phyloP scores from a whole-genome alignment of 2,329 filamentous ascomycete species.

The Colletotrichum viniferum region DNA sequence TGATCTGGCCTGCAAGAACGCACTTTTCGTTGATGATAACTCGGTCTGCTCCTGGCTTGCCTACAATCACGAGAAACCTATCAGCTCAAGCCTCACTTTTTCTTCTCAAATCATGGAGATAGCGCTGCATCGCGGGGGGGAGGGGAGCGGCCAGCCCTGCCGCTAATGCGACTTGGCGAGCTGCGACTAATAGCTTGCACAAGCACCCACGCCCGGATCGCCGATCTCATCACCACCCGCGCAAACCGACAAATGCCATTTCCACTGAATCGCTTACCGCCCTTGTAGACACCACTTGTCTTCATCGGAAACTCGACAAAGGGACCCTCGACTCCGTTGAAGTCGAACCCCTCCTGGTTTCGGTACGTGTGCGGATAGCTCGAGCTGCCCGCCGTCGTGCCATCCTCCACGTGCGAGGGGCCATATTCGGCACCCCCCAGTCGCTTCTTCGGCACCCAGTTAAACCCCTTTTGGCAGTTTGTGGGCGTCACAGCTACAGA shows the following conservation, averaged over 20 bases:
- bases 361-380: slow-evolving; percentile 64
- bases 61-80: slow-evolving; percentile 31
- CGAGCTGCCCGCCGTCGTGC: slow-evolving; percentile 37
- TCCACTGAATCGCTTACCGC: slow-evolving; percentile 44
- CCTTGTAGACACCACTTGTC: slow-evolving; percentile 55
- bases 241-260: neutral
- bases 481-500: too few species aligned
- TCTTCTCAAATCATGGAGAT: neutral
- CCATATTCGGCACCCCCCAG: too few species aligned
- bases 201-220: slow-evolving; percentile 10
- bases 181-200: neutral
- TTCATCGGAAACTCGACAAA: slow-evolving; percentile 70
- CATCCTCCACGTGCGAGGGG: slow-evolving; percentile 43
- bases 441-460: too few species aligned
- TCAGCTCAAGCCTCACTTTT: neutral
- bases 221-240: neutral
- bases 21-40: slow-evolving; percentile 67
- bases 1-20: slow-evolving; percentile 66
- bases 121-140: neutral
- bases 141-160: neutral
- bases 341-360: slow-evolving; percentile 67
- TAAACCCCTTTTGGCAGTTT: too few species aligned
- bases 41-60: slow-evolving; percentile 70
- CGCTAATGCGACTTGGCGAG: neutral
- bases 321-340: slow-evolving; percentile 56